phyloP scores from a whole-genome alignment of 2,329 filamentous ascomycete genomes.

The Zasmidium citrigriseum region DNA sequence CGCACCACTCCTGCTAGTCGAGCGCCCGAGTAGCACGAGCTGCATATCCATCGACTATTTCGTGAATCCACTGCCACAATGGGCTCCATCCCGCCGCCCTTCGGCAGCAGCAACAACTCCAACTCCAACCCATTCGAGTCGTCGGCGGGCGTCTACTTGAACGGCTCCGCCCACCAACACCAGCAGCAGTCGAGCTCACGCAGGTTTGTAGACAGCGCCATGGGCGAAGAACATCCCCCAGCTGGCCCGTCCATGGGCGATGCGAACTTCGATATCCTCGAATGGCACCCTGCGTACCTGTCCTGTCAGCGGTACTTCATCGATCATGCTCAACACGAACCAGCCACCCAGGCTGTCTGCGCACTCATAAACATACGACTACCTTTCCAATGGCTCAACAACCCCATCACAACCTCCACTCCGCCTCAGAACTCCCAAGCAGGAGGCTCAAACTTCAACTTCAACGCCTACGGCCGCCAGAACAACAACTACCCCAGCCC shows the following conservation, averaged over 20 bases:
- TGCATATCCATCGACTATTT: background rate
- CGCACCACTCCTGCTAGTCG: background rate
- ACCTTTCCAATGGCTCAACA: constrained; percentile 71
- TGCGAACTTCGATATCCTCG: constrained; percentile 74
- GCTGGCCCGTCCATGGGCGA: constrained; percentile 36
- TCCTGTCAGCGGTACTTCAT: constrained; percentile 90
- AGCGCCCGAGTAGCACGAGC: background rate
- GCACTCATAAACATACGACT: constrained; percentile 90
- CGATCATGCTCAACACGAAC: constrained; percentile 83
- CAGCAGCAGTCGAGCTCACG: constrained; percentile 4
- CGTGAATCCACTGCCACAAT: background rate
- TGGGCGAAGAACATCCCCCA: constrained; percentile 14
- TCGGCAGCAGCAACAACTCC: background rate
- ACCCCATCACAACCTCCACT: constrained; percentile 48
- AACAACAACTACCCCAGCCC: constrained; percentile 40
- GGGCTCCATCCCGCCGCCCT: constrained; percentile 3
- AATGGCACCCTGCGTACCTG: constrained; percentile 90
- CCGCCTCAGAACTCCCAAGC: constrained; percentile 9
- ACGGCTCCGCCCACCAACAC: background rate
- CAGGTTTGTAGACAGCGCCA: constrained; percentile 16
- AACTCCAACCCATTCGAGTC: constrained; percentile 1
- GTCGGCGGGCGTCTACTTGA: background rate
- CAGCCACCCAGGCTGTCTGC: constrained; percentile 81
- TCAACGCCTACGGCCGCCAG: constrained; percentile 37
- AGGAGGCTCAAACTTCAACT: constrained; percentile 15